These are phyloP conservation scores for Hanseniaspora lachancei DNA, from an alignment of 805 yeast species.

Conservation along the genomic window DNA sequence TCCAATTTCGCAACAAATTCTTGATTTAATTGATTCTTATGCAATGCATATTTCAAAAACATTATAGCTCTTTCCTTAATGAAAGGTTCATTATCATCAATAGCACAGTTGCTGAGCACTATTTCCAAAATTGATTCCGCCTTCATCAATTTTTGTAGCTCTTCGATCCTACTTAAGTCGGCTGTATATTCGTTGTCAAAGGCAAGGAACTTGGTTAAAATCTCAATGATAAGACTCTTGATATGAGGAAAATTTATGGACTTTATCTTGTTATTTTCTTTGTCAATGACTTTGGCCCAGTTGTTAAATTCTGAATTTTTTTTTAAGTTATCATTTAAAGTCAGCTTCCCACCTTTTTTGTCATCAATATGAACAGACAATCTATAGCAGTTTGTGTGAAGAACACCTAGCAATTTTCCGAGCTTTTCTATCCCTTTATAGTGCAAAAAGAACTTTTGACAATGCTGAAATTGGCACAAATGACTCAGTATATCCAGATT, in stretches of 20 bases:
- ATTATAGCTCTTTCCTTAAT: slow-evolving; percentile 74
- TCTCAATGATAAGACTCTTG: slow-evolving; percentile 54
- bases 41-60: slow-evolving; percentile 57
- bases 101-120: slow-evolving; percentile 64
- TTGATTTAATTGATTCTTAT: slow-evolving; percentile 58
- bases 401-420: slow-evolving; percentile 22
- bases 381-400: slow-evolving; percentile 28
- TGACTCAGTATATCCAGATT: slow-evolving; percentile 27
- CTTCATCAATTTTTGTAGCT: slow-evolving; percentile 57
- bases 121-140: slow-evolving; percentile 55
- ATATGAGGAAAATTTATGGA: slow-evolving; percentile 44
- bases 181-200: neutral
- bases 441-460: slow-evolving; percentile 27
- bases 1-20: slow-evolving; percentile 62
- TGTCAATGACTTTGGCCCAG: slow-evolving; percentile 18
- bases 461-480: slow-evolving; percentile 26
- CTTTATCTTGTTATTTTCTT: slow-evolving; percentile 16
- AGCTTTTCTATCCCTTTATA: slow-evolving; percentile 29
- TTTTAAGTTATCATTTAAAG: slow-evolving; percentile 12
- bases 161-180: slow-evolving; percentile 34
- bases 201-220: slow-evolving; percentile 38
- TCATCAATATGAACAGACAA: slow-evolving; percentile 21
- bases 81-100: slow-evolving; percentile 80
- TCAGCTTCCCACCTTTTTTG: slow-evolving; percentile 18
- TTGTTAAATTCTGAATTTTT: slow-evolving; percentile 20